These are phyloP conservation scores for Dipodascus albidus DNA, from an alignment of 805 yeast genomes.

Conservation along the genomic window DNA sequence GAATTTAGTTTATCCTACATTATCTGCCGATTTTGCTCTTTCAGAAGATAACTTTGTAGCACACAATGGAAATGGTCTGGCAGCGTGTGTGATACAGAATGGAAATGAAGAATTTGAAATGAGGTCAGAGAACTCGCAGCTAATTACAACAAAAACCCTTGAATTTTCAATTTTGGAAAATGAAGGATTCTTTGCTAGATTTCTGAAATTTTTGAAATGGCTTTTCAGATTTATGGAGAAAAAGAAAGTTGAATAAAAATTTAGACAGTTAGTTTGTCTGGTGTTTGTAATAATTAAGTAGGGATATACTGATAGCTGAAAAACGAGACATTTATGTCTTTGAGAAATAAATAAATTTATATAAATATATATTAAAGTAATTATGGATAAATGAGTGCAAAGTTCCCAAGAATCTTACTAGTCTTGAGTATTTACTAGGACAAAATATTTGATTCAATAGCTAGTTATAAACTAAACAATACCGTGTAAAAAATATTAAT, in stretches of 20 bases:
- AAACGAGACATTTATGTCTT: no score
- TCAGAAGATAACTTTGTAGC: not conserved
- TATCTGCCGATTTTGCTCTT: not conserved
- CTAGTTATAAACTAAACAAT: no score
- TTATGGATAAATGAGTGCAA: no score
- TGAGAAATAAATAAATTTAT: no score
- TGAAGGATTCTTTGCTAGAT: not conserved
- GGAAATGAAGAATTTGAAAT: not conserved
- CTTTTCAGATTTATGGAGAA: not conserved
- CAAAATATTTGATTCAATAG: no score
- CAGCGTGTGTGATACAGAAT: not conserved
- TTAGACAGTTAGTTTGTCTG: no score
- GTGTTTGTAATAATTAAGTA: no score
- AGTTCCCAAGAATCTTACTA: no score
- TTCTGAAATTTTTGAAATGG: not conserved
- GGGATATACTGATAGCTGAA: no score
- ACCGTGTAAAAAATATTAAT: no score
- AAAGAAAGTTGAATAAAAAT: not conserved
- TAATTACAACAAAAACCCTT: not conserved
- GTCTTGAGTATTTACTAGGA: no score
- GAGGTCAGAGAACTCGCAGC: not conserved
- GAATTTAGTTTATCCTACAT: not conserved
- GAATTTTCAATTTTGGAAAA: not conserved
- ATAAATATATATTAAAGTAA: no score
- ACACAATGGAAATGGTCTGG: not conserved